phyloP scores from a whole-genome alignment of 805 yeast genomes.

The Komagataella populi region DNA sequence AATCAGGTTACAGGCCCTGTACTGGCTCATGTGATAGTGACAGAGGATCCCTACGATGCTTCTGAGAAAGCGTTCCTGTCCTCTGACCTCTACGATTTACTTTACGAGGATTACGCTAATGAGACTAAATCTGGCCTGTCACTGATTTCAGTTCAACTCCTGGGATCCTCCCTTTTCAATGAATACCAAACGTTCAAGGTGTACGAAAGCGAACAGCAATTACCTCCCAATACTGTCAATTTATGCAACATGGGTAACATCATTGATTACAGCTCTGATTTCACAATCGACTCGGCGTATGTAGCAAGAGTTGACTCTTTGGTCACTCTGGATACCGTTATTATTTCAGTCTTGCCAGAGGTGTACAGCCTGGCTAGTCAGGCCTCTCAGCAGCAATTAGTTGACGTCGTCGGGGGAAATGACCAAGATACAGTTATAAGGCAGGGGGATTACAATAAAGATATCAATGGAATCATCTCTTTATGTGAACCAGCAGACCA shows the following conservation, averaged over 20 bases:
- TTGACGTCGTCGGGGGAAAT: conserved; percentile 19
- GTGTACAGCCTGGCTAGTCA: conserved; percentile 29
- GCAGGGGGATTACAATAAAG: conserved; percentile 28
- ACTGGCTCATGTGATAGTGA: background rate
- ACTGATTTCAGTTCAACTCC: background rate
- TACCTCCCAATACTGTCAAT: background rate
- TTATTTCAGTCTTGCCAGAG: conserved; percentile 30
- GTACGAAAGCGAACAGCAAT: background rate
- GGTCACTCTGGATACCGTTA: conserved; percentile 19
- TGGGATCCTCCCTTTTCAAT: background rate
- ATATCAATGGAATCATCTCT: conserved; percentile 34
- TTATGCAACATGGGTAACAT: background rate
- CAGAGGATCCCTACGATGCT: background rate
- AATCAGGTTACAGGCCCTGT: background rate
- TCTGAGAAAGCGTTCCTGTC: background rate
- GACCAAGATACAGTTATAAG: conserved; percentile 11
- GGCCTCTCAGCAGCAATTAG: conserved; percentile 19
- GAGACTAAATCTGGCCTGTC: background rate
- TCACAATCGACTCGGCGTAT: conserved; percentile 27
- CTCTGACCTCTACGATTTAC: background rate
- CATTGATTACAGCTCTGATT: conserved; percentile 10
- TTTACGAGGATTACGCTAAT: background rate
- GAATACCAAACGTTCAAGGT: background rate
- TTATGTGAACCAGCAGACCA: conserved; percentile 67
- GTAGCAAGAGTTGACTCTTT: conserved; percentile 19